phyloP scores from a whole-genome alignment of 1,139 yeast genomes.

The Yamadazyma friedrichii region DNA sequence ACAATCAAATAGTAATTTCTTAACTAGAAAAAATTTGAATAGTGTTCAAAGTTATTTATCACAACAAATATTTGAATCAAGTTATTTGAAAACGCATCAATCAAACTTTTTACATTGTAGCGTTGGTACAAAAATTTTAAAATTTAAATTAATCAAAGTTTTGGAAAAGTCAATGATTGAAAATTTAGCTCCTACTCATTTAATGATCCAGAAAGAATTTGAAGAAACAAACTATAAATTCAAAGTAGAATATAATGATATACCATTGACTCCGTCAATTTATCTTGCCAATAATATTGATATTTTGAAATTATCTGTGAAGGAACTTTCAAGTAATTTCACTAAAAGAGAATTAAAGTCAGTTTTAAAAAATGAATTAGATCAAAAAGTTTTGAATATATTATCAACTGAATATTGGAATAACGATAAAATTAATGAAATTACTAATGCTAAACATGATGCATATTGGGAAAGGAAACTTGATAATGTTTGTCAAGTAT shows the following conservation, averaged over 20 bases:
- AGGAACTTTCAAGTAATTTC: slow-evolving; percentile 79
- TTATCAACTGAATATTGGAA: slow-evolving; percentile 92
- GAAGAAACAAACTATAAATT: slow-evolving; percentile 92
- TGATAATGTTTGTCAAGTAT: slow-evolving; percentile 76
- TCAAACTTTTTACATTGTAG: slow-evolving; percentile 62
- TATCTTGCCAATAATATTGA: slow-evolving; percentile 92
- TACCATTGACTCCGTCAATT: slow-evolving; percentile 89
- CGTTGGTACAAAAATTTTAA: slow-evolving; percentile 74
- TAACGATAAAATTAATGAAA: slow-evolving; percentile 44
- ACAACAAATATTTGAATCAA: slow-evolving; percentile 64
- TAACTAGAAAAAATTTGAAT: slow-evolving; percentile 35
- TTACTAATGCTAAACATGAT: neutral
- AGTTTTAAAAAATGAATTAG: slow-evolving; percentile 77
- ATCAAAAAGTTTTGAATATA: slow-evolving; percentile 82
- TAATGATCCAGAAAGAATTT: slow-evolving; percentile 81
- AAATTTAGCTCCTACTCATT: slow-evolving; percentile 84
- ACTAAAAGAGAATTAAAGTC: slow-evolving; percentile 82
- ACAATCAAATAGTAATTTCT: slow-evolving; percentile 23
- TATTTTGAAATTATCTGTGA: slow-evolving; percentile 78
- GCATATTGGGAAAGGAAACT: slow-evolving; percentile 85
- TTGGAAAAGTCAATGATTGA: slow-evolving; percentile 90
- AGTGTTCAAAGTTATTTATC: slow-evolving; percentile 53
- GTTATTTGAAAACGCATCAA: slow-evolving; percentile 59
- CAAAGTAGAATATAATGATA: slow-evolving; percentile 94
- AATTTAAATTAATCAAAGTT: slow-evolving; percentile 79